Evolutionary conservation across 495 filamentous ascomycete species (phyloP).

Genomic region (Trichoderma asperelloides): DNA sequence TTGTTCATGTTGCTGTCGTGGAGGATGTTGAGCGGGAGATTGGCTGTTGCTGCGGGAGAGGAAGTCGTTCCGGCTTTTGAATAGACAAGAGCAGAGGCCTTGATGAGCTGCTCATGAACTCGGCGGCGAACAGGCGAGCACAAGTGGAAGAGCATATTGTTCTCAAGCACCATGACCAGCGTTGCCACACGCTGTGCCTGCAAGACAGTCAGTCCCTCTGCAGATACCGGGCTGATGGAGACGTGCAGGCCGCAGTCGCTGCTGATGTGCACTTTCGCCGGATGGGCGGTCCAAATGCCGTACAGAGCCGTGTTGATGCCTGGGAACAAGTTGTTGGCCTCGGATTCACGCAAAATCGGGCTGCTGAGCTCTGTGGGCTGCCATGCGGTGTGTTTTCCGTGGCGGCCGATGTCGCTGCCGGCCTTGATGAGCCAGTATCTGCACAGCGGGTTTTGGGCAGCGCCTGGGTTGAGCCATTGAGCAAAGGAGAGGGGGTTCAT

Average conservation of each 20-base stretch:
- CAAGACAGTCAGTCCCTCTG: neutral
- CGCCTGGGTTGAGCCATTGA: neutral
- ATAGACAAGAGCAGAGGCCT: neutral
- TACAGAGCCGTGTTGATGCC: slow-evolving; percentile 3
- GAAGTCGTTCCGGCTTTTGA: neutral
- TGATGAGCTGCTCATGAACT: neutral
- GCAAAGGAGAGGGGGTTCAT: neutral
- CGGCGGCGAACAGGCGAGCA: neutral
- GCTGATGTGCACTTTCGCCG: neutral
- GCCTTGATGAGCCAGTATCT: neutral
- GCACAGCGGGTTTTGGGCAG: neutral
- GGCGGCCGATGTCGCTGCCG: neutral
- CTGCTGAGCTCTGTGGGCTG: neutral
- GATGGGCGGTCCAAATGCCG: neutral
- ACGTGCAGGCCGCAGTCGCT: neutral
- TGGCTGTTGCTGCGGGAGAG: neutral
- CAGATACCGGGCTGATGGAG: neutral
- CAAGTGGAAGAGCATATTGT: neutral
- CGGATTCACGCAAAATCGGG: neutral
- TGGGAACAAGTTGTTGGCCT: neutral
- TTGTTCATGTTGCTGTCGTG: neutral
- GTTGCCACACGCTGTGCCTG: neutral
- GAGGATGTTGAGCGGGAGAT: neutral
- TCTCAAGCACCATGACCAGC: neutral
- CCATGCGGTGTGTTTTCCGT: neutral